Evolutionary conservation across 352 stramenopile species (phyloP).

Genomic region (Phytophthora sp.): DNA sequence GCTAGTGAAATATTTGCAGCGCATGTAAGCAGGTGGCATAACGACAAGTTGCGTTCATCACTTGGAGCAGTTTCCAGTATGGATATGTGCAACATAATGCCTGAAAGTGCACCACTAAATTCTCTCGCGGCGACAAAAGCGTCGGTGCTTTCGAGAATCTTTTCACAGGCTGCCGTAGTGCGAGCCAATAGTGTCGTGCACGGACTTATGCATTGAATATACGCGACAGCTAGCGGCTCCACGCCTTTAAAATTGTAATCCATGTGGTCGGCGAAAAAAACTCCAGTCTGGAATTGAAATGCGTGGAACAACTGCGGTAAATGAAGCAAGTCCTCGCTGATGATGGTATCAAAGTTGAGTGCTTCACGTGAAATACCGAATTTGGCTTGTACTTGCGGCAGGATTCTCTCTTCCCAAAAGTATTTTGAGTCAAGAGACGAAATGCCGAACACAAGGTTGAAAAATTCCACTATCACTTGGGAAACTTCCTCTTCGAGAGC

Average conservation of each 20-base stretch:
- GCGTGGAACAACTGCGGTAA: constrained; percentile 59
- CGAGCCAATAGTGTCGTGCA: constrained; percentile 31
- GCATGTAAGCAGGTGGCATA: constrained; percentile 47
- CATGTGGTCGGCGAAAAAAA: constrained; percentile 37
- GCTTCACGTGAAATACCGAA: constrained; percentile 38
- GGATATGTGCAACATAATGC: constrained; percentile 51
- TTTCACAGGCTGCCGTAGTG: constrained; percentile 37
- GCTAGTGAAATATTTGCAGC: constrained; percentile 50
- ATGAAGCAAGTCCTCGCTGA: constrained; percentile 53
- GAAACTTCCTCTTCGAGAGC: constrained; percentile 28
- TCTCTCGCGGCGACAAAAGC: constrained; percentile 28
- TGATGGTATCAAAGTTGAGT: constrained; percentile 35
- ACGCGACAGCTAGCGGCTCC: constrained; percentile 29
- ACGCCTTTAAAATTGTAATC: constrained; percentile 46
- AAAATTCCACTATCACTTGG: constrained; percentile 48
- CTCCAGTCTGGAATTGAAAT: constrained; percentile 45
- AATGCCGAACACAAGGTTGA: constrained; percentile 60
- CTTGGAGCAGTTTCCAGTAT: constrained; percentile 39
- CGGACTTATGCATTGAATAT: constrained; percentile 29
- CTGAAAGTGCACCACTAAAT: constrained; percentile 35
- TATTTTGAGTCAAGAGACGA: constrained; percentile 33
- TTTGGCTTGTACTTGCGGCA: constrained; percentile 50
- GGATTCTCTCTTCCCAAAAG: constrained; percentile 62
- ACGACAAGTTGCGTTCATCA: constrained; percentile 40
- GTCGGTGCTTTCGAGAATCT: constrained; percentile 32